Conservation (phyloP, 2,329 filamentous ascomycete species). For the Aspergillus tamarii region DNA sequence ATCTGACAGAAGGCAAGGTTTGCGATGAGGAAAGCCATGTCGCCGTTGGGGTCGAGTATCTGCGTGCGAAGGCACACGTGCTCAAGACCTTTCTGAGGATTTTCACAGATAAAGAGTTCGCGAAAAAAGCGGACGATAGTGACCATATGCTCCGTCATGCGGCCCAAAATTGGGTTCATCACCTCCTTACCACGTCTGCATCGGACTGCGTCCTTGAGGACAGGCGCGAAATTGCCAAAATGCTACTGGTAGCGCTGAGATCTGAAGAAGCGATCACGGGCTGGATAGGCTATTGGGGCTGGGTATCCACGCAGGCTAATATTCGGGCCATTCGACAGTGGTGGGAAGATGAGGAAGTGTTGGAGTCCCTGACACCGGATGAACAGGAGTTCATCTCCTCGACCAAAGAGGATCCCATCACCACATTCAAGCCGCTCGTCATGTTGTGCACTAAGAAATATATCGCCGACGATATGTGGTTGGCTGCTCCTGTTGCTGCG, state of each 20-base stretch:
- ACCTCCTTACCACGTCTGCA: background rate
- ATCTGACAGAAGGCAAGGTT: constrained; percentile 18
- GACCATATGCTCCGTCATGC: background rate
- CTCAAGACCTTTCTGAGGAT: constrained; percentile 9
- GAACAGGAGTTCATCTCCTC: constrained; percentile 4
- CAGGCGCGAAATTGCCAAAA: background rate
- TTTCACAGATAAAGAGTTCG: background rate
- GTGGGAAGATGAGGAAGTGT: background rate
- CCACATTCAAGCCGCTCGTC: background rate
- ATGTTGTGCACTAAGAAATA: constrained; percentile 8
- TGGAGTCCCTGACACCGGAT: background rate
- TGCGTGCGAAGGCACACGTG: constrained; percentile 15
- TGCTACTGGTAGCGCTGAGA: background rate
- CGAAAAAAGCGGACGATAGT: background rate
- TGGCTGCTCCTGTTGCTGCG: background rate
- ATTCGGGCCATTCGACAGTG: background rate
- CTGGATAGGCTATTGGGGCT: background rate
- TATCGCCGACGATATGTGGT: constrained; percentile 1
- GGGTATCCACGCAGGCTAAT: background rate
- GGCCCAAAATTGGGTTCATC: background rate
- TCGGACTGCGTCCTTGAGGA: background rate
- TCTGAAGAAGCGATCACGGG: background rate
- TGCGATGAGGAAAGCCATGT: constrained; percentile 14
- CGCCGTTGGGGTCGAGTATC: constrained; percentile 22
- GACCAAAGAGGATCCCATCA: background rate